These are phyloP conservation scores for Puya raimondii DNA, from an alignment of 176 grass and related monocot species.

Conservation along the genomic window DNA sequence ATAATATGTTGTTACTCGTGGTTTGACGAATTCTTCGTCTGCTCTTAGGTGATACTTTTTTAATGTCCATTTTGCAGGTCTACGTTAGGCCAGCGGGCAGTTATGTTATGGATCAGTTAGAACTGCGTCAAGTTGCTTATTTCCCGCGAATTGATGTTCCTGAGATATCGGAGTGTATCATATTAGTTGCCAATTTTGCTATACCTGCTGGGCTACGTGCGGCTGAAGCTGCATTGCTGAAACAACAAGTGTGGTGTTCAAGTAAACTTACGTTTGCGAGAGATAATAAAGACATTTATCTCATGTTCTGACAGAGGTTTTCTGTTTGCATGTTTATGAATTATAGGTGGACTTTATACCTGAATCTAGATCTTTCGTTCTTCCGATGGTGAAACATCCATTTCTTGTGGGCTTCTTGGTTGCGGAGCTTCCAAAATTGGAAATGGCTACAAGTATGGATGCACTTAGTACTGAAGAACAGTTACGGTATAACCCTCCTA, in stretches of 20 bases:
- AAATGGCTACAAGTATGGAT: constrained; percentile 20
- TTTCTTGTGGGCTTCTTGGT: constrained; percentile 88
- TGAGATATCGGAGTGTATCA: constrained; percentile 32
- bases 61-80: constrained; percentile 31
- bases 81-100: constrained; percentile 75
- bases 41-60: neutral
- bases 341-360: constrained; percentile 52
- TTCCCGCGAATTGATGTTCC: constrained; percentile 36
- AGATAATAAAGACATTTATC: neutral
- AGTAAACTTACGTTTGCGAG: neutral
- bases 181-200: constrained; percentile 56
- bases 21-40: neutral
- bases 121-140: constrained; percentile 42
- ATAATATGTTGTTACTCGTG: neutral
- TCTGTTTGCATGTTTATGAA: constrained; percentile 11
- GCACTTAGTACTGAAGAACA: constrained; percentile 11
- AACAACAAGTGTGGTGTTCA: constrained; percentile 35
- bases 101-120: constrained; percentile 78
- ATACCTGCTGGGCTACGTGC: constrained; percentile 46
- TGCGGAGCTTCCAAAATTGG: constrained; percentile 53
- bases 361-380: constrained; percentile 53
- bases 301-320: neutral
- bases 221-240: constrained; percentile 46
- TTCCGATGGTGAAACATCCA: constrained; percentile 80
- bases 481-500: constrained; percentile 19